Evolutionary conservation across 2,329 filamentous ascomycete species (phyloP).

Genomic region (Ceratocystis huliohia): DNA sequence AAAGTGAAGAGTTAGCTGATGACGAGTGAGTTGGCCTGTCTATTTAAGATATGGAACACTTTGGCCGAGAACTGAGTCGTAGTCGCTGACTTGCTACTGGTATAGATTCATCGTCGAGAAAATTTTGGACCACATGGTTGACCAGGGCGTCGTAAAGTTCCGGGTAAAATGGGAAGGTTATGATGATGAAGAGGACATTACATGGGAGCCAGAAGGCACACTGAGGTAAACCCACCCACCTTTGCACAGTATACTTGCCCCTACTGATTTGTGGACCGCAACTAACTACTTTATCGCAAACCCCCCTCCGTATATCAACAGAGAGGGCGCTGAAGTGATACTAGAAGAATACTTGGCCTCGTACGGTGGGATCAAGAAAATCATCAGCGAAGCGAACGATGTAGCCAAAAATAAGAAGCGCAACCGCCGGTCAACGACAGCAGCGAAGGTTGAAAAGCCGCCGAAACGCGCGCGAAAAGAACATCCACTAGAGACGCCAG

Average conservation of each 20-base stretch:
- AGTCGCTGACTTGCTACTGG: background rate
- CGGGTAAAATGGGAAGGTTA: constrained; percentile 75
- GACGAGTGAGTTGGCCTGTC: constrained; percentile 30
- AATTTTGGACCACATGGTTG: constrained; percentile 53
- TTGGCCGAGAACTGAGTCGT: background rate
- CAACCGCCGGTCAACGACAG: constrained; percentile 34
- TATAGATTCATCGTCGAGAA: constrained; percentile 60
- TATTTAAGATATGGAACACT: background rate
- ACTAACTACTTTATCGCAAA: background rate
- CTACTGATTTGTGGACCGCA: too few species aligned
- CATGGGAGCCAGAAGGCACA: constrained; percentile 70
- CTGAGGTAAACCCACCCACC: constrained; percentile 35
- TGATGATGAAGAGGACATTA: constrained; percentile 54
- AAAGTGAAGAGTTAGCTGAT: constrained; percentile 32
- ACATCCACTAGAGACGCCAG: constrained; percentile 41
- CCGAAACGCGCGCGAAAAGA: constrained; percentile 37
- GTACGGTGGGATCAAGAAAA: constrained; percentile 50
- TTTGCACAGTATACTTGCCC: too few species aligned
- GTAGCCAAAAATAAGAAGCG: constrained; percentile 46
- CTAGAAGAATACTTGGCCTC: constrained; percentile 50
- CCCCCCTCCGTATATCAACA: constrained; percentile 24
- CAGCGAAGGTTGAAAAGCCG: constrained; percentile 25
- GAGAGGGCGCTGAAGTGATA: constrained; percentile 45
- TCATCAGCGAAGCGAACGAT: constrained; percentile 40
- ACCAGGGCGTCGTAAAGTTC: constrained; percentile 45